Percentiles rank a stretch among this genome's conserved stretches.
These are phyloP conservation scores for Xylaria intraflava DNA, from an alignment of 495 filamentous ascomycete genomes.

Conservation along the genomic window DNA sequence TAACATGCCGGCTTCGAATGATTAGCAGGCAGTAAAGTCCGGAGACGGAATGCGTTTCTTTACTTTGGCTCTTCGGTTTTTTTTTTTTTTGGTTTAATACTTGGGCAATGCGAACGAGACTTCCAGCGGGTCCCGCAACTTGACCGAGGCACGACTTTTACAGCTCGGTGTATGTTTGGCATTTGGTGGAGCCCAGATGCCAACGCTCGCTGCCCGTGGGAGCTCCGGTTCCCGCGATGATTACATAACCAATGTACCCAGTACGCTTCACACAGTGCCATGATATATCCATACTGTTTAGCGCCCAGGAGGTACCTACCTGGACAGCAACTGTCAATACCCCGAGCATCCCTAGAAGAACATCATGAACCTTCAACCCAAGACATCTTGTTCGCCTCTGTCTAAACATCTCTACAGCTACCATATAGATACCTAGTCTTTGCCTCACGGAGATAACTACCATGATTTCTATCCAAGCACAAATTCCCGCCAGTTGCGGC, in stretches of 20 bases:
- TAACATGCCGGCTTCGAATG: not conserved
- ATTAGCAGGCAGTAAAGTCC: too few relatives aligned
- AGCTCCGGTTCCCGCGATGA: not conserved
- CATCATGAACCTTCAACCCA: too few relatives aligned
- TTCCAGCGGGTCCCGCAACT: not conserved
- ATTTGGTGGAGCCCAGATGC: not conserved
- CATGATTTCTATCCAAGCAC: constrained; percentile 52
- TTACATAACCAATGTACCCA: not conserved
- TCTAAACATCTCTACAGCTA: not conserved
- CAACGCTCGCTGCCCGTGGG: too few relatives aligned
- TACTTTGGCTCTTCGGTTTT: too few relatives aligned
- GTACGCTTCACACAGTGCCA: too few relatives aligned
- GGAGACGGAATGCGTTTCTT: too few relatives aligned
- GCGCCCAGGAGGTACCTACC: too few relatives aligned
- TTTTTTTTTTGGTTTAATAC: too few relatives aligned
- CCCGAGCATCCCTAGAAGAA: too few relatives aligned
- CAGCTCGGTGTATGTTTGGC: not conserved
- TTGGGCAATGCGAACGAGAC: too few relatives aligned
- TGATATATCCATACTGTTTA: too few relatives aligned
- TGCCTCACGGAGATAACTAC: not conserved
- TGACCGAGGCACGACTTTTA: constrained; percentile 8
- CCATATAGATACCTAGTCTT: not conserved
- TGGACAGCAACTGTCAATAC: too few relatives aligned
- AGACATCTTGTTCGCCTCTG: not conserved
- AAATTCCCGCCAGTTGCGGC: constrained; percentile 74